These are phyloP conservation scores for Sporisorium scitamineum DNA, from an alignment of 1,284 basidiomycete species.

Conservation along the genomic window DNA sequence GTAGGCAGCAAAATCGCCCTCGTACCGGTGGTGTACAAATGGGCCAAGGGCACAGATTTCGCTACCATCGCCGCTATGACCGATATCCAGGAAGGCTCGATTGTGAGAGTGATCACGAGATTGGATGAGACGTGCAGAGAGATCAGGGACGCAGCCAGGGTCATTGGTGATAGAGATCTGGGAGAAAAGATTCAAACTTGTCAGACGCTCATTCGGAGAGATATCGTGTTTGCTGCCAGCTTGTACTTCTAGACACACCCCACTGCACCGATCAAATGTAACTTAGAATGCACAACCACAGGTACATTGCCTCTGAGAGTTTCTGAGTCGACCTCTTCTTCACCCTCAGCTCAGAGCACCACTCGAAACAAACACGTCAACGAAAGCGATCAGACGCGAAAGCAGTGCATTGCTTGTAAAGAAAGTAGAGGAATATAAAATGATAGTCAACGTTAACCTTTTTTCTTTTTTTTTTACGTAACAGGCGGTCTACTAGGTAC, in stretches of 20 bases:
- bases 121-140: constrained; percentile 97
- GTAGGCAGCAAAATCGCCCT: constrained; percentile 74
- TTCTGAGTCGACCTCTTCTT: no score
- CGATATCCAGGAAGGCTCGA: constrained; percentile 95
- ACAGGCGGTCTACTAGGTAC: constrained; percentile 36
- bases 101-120: constrained; percentile 94
- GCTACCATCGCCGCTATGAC: constrained; percentile 91
- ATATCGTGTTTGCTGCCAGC: constrained; percentile 67
- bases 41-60: constrained; percentile 98
- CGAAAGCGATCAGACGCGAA: no score
- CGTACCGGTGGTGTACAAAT: constrained; percentile 96
- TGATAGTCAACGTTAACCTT: no score
- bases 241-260: constrained; percentile 55
- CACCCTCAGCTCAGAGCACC: no score
- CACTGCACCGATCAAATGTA: background rate
- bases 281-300: background rate
- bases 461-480: no score
- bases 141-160: constrained; percentile 94
- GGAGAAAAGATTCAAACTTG: constrained; percentile 98
- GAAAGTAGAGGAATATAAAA: background rate
- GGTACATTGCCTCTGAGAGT: no score
- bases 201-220: constrained; percentile 81
- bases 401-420: background rate
- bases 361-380: no score
- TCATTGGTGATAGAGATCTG: constrained; percentile 93